Conservation (phyloP, 108 stramenopile genomes). For the Stephanodiscus triporus region DNA sequence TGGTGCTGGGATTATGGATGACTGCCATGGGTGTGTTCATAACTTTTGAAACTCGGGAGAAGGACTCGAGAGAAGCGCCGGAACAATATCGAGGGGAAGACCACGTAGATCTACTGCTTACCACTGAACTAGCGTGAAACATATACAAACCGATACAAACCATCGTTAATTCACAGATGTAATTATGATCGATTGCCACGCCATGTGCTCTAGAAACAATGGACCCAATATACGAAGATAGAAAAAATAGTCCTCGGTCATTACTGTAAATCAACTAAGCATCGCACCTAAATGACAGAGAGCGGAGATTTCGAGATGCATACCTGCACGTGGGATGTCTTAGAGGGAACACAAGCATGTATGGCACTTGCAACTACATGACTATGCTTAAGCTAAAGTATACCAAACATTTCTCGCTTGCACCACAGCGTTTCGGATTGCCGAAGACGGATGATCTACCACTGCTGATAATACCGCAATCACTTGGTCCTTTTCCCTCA, state of each 20-base stretch:
- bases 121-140: constrained; percentile 1
- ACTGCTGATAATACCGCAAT: constrained; percentile 27
- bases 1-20: constrained; percentile 40
- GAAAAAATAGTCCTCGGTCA: neutral
- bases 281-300: neutral
- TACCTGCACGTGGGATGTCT: too few relatives aligned
- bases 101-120: neutral
- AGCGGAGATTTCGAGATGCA: neutral
- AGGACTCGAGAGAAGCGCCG: constrained; percentile 3
- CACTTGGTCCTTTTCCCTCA: constrained; percentile 49
- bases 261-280: neutral
- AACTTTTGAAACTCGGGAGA: constrained; percentile 24
- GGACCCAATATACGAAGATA: neutral
- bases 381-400: constrained; percentile 14
- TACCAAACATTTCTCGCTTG: constrained; percentile 51
- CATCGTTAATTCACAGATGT: neutral
- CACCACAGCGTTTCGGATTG: constrained; percentile 41
- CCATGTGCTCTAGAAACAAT: too few relatives aligned
- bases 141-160: neutral
- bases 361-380: neutral
- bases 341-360: neutral
- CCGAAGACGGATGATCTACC: constrained; percentile 42
- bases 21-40: constrained; percentile 32
- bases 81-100: neutral
- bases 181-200: too few relatives aligned